Evolutionary conservation across 441 rosid genomes (phyloP).

Genomic region (Populus hybrid): DNA sequence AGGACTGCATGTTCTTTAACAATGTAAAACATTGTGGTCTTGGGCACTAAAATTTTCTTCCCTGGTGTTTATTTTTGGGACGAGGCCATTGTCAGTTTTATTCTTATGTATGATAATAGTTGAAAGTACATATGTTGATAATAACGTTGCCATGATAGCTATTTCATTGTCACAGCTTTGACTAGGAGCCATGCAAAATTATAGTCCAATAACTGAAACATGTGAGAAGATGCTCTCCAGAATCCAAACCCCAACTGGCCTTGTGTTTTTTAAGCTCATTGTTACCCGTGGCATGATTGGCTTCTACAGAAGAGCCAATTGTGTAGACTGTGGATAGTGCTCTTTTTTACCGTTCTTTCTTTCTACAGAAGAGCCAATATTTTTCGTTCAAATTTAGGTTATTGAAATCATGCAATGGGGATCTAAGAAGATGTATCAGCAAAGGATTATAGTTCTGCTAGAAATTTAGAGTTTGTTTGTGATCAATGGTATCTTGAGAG

Average conservation of each 20-base stretch:
- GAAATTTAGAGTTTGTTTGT: too few relatives aligned
- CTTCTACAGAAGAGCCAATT: too few relatives aligned
- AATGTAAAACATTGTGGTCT: background rate
- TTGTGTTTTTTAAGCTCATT: too few relatives aligned
- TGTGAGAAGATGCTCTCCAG: background rate
- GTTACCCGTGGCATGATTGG: too few relatives aligned
- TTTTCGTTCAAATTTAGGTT: too few relatives aligned
- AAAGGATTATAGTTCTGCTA: too few relatives aligned
- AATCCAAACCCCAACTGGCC: background rate
- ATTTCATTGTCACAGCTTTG: background rate
- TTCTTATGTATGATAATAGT: background rate
- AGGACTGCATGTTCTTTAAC: background rate
- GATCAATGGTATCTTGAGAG: too few relatives aligned
- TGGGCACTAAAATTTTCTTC: background rate
- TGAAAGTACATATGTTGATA: background rate
- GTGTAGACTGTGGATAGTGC: too few relatives aligned
- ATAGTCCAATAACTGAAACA: background rate
- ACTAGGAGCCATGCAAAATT: background rate
- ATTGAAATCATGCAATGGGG: too few relatives aligned
- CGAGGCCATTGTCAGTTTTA: background rate
- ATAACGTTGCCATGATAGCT: background rate
- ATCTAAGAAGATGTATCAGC: too few relatives aligned
- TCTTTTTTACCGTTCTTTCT: too few relatives aligned
- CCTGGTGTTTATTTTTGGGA: background rate
- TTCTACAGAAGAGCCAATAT: too few relatives aligned